Conservation (phyloP, 495 filamentous ascomycete species). For the Xylaria scruposa region DNA sequence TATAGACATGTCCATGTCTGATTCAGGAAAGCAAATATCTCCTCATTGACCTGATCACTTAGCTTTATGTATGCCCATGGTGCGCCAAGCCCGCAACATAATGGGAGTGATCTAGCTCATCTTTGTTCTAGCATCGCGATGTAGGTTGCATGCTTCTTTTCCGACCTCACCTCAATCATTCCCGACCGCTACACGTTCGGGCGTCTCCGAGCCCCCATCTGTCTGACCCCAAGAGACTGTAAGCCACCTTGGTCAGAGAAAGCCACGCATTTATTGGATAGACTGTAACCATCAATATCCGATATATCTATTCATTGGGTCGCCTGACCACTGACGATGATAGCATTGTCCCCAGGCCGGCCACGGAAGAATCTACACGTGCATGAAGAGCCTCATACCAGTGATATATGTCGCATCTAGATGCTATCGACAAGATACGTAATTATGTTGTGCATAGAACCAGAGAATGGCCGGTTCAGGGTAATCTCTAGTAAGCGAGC, state of each 20-base stretch:
- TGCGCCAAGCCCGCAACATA: neutral
- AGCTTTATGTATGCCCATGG: neutral
- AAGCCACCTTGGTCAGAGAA: neutral
- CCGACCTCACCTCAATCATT: neutral
- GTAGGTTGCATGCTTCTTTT: neutral
- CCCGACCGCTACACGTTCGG: neutral
- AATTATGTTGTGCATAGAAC: neutral
- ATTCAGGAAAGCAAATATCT: neutral
- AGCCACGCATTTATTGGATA: neutral
- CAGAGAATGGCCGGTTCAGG: neutral
- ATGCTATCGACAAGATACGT: neutral
- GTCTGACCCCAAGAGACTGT: neutral
- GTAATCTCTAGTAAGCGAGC: neutral
- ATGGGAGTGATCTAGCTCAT: neutral
- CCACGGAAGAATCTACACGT: neutral
- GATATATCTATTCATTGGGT: neutral
- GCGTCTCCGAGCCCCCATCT: neutral
- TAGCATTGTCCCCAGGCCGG: neutral
- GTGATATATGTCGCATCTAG: neutral
- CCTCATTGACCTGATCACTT: neutral
- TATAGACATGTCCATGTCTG: neutral
- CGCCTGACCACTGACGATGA: neutral
- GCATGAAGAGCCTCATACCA: conserved; percentile 1
- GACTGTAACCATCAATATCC: neutral
- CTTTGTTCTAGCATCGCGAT: neutral